Conservation (phyloP, 768 basidiomycete genomes). For the Rhodotorula sphaerocarpa region DNA sequence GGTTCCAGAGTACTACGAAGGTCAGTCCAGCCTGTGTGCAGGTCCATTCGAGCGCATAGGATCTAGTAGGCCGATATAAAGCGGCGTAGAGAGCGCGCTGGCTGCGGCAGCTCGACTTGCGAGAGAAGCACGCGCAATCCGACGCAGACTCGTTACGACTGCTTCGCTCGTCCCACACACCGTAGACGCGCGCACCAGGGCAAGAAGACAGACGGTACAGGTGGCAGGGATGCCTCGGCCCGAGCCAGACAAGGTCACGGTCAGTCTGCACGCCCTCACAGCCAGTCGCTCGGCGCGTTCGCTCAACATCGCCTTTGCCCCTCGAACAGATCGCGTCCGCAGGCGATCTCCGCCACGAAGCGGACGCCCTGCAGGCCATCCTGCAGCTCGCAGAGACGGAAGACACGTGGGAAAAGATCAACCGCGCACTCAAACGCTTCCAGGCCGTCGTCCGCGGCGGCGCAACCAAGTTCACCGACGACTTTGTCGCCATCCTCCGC, state of each 20-base stretch:
- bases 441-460: constrained; percentile 43
- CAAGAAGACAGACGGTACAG: too few relatives aligned
- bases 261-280: not conserved
- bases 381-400: constrained; percentile 44
- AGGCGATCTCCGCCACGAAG: constrained; percentile 41
- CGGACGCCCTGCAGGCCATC: constrained; percentile 39
- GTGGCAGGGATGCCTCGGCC: not conserved
- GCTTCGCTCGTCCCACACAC: not conserved
- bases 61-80: too few relatives aligned
- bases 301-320: constrained; percentile 1
- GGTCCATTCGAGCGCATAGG: too few relatives aligned
- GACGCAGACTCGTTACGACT: too few relatives aligned
- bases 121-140: too few relatives aligned
- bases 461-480: constrained; percentile 32
- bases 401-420: constrained; percentile 46
- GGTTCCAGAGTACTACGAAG: too few relatives aligned
- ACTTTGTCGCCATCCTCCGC: constrained; percentile 26
- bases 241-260: constrained; percentile 29
- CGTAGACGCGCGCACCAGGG: too few relatives aligned
- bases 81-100: not conserved
- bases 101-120: too few relatives aligned
- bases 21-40: too few relatives aligned
- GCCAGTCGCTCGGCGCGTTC: not conserved
- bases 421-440: constrained; percentile 45
- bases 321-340: constrained; percentile 42